Base-by-base conservation (phyloP, 1,139 yeast species). In the Hemisphaericaspora lyxosophila region DNA sequence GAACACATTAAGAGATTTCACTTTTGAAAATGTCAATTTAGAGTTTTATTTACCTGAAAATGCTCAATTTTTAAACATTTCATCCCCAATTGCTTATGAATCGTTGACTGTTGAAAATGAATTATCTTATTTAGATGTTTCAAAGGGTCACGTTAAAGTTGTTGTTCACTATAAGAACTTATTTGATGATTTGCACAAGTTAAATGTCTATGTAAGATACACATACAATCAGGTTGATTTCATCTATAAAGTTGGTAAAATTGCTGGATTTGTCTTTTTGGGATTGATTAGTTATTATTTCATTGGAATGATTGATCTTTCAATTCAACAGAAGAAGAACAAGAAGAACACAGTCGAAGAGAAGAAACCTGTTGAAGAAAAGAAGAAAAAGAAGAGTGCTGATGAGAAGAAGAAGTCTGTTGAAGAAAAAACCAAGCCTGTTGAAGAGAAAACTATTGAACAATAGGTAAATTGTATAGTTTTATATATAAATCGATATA, bases 11-110 rank as follows among this genome's bases (percentile, higher is more conserved):
- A 60, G 60, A 20, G 92, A 86, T 52, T 69, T 78, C 19, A 69
- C 80, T 34, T 90, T 89, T 59, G 84, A 80, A 40, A 63, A 75
- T 33, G 83, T 83, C 12, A 66, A 68, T 34, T 60, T 87, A 36
- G 73, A 75, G 31, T 67, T 92, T 49, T 83, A 81, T 54, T 75
- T 92, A 48, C 99, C 99, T 13, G 97, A 92, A 64, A 92, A 92
- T 36, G 85, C 97, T 5, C 69, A 78, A 48, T 67, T 81, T 34
- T 49, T 83, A 38, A 75, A 78, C 40, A 71, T 84, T 28, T 65
- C 78, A 26, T 73, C 86, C 14, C 84, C 92, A 15, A 55, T 82
- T 34, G 70, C 70, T 6, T 68, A 67, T 41, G 55, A 58, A 30
- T 56, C 63, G 13, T 45, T 71, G 38, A 46, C 51, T 6, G 57